These are phyloP conservation scores for Rutstroemia sp. DNA, from an alignment of 2,329 filamentous ascomycete species.

Conservation along the genomic window DNA sequence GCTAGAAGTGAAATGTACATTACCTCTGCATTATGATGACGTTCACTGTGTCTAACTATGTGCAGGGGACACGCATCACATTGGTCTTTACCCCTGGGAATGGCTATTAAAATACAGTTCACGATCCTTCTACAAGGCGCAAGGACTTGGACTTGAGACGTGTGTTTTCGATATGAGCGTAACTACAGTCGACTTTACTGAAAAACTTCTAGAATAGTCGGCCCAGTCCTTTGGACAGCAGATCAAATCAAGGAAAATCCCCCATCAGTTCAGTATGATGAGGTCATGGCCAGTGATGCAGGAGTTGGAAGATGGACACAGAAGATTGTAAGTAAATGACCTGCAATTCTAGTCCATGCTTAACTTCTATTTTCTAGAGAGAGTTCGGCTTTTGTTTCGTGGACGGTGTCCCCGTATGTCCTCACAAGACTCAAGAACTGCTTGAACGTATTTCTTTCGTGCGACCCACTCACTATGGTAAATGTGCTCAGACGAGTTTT, in stretches of 20 bases:
- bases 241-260: slow-evolving; percentile 34
- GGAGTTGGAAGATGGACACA: slow-evolving; percentile 56
- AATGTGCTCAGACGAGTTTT: neutral
- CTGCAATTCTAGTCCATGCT: neutral
- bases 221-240: neutral
- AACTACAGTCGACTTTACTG: neutral
- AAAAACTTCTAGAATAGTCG: neutral
- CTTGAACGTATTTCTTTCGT: slow-evolving; percentile 81
- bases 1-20: slow-evolving; percentile 44
- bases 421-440: slow-evolving; percentile 65
- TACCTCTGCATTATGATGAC: neutral
- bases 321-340: slow-evolving; percentile 46
- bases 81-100: slow-evolving; percentile 57
- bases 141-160: neutral
- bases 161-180: neutral
- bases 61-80: slow-evolving; percentile 62
- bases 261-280: slow-evolving; percentile 53
- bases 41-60: slow-evolving; percentile 10
- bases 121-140: slow-evolving; percentile 28
- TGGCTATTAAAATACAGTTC: slow-evolving; percentile 47
- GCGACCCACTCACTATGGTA: slow-evolving; percentile 84
- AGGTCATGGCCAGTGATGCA: slow-evolving; percentile 49
- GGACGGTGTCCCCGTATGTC: slow-evolving; percentile 57
- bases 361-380: slow-evolving; percentile 40
- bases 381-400: slow-evolving; percentile 73